Percentiles rank a stretch among this genome's conserved stretches.
These are phyloP conservation scores for Fraxinus nigra DNA, from an alignment of 305 asterid species.

Conservation along the genomic window DNA sequence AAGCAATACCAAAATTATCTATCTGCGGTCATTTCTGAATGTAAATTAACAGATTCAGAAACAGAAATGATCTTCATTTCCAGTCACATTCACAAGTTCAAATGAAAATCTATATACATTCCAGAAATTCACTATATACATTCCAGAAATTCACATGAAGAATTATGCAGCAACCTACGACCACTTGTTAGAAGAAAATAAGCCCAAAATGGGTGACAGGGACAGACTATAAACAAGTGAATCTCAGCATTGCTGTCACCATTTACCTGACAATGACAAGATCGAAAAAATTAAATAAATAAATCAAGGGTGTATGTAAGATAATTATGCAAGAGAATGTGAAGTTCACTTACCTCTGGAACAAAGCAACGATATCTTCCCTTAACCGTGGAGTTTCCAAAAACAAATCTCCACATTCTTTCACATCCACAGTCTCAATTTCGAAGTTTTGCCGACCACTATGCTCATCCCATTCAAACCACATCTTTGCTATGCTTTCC, in stretches of 20 bases:
- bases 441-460: constrained; percentile 20
- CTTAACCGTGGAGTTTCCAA: constrained; percentile 22
- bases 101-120: not conserved
- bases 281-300: constrained; percentile 1
- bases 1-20: not conserved
- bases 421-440: constrained; percentile 22
- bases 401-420: constrained; percentile 22
- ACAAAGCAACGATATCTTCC: constrained; percentile 19
- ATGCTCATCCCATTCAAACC: constrained; percentile 33
- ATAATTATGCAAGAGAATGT: not conserved
- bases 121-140: not conserved
- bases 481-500: constrained; percentile 31
- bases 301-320: not conserved
- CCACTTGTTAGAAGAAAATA: not conserved
- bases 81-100: constrained; percentile 21
- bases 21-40: not conserved
- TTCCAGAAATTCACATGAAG: not conserved
- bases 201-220: constrained; percentile 4
- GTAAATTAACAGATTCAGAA: not conserved
- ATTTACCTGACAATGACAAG: constrained; percentile 33
- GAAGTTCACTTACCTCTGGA: not conserved
- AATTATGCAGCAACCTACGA: not conserved
- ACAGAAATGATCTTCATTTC: not conserved
- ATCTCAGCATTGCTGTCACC: constrained; percentile 7
- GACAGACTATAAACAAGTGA: not conserved